Conservation (phyloP, 129 eudicot species). For the Tagetes erecta region DNA sequence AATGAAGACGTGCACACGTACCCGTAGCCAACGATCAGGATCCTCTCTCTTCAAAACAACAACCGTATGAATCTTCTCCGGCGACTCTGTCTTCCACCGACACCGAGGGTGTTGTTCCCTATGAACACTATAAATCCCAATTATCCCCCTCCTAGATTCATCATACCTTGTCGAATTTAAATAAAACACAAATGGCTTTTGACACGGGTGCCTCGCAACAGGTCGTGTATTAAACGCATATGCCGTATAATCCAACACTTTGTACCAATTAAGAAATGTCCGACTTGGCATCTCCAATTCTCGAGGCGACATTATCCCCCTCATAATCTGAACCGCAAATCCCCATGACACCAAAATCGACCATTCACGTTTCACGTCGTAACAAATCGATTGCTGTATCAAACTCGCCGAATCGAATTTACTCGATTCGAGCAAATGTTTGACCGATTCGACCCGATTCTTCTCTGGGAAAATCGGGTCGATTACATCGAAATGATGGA, state of each 20-base stretch:
- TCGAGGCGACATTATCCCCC: conserved; percentile 41
- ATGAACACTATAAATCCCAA: conserved; percentile 56
- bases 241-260: conserved; percentile 52
- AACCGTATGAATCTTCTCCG: conserved; percentile 52
- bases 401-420: conserved; percentile 55
- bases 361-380: conserved; percentile 50
- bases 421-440: conserved; percentile 46
- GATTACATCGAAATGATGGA: conserved; percentile 68
- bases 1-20: neutral
- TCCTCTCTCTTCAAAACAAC: conserved; percentile 63
- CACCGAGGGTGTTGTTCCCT: conserved; percentile 52
- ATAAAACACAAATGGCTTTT: conserved; percentile 53
- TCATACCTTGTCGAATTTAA: conserved; percentile 52
- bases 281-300: conserved; percentile 54
- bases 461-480: conserved; percentile 58
- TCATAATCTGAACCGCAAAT: conserved; percentile 53
- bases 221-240: conserved; percentile 58
- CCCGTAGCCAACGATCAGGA: conserved; percentile 62
- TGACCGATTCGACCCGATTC: conserved; percentile 43
- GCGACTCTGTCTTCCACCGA: conserved; percentile 61
- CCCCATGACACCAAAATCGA: conserved; percentile 70
- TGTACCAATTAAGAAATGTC: conserved; percentile 58
- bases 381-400: conserved; percentile 63
- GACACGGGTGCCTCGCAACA: conserved; percentile 54
- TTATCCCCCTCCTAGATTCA: conserved; percentile 35